Percentiles rank a stretch among this genome's conserved stretches.
Conservation (phyloP, 257 asterid genomes). For the Solanum pinnatisectum region DNA sequence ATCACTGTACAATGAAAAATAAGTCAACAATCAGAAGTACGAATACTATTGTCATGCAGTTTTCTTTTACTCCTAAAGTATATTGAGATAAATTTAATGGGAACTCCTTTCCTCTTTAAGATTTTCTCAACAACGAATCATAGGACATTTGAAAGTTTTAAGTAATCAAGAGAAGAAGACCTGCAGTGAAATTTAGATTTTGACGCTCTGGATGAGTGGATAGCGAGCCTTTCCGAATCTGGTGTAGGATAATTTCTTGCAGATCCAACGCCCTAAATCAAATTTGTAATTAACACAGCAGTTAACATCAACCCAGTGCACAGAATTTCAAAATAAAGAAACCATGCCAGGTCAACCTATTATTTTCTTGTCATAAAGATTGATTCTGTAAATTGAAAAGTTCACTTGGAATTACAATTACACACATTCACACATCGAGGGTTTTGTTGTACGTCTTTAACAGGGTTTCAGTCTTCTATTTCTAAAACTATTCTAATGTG, state of each 20-base stretch:
- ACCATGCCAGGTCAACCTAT: neutral
- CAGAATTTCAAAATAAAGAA: neutral
- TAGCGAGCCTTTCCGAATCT: slow-evolving; percentile 38
- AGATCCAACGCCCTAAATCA: slow-evolving; percentile 35
- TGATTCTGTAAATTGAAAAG: neutral
- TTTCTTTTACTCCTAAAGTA: neutral
- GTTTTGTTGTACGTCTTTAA: neutral
- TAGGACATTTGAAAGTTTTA: neutral
- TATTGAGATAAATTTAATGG: neutral
- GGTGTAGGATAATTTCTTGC: slow-evolving; percentile 33
- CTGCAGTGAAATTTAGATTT: slow-evolving; percentile 44
- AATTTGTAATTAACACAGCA: slow-evolving; percentile 6
- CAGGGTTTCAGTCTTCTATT: neutral
- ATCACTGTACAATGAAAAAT: slow-evolving; percentile 29
- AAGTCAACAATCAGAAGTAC: neutral
- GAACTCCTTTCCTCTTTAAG: neutral
- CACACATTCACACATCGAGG: neutral
- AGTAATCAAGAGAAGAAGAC: slow-evolving; percentile 17
- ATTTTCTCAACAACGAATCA: neutral
- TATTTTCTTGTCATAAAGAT: neutral
- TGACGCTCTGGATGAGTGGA: slow-evolving; percentile 66
- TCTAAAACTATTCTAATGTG: neutral
- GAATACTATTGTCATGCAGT: neutral
- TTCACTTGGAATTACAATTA: neutral
- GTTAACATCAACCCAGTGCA: neutral